These are phyloP conservation scores for Solanum sparsipilum DNA, from an alignment of 257 asterid genomes.

Conservation along the genomic window DNA sequence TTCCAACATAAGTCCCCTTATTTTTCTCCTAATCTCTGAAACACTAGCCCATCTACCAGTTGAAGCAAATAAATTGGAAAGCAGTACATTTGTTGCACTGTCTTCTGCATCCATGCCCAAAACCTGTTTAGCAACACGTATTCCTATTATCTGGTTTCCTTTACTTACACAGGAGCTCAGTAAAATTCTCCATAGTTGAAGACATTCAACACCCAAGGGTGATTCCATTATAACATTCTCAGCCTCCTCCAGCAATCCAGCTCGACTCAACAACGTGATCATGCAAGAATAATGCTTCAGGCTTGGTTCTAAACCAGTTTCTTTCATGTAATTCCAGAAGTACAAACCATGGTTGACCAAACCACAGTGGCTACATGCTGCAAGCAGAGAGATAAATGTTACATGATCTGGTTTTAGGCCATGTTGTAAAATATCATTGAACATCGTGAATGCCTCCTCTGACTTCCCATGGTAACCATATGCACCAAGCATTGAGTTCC, in stretches of 20 bases:
- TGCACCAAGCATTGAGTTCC: constrained; percentile 81
- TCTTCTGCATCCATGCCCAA: constrained; percentile 38
- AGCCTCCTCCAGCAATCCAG: constrained; percentile 61
- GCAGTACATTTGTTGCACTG: constrained; percentile 34
- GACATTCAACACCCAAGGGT: constrained; percentile 28
- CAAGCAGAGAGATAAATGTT: constrained; percentile 54
- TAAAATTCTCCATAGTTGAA: constrained; percentile 59
- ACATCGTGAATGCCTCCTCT: constrained; percentile 36
- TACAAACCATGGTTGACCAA: constrained; percentile 33
- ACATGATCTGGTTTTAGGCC: constrained; percentile 57
- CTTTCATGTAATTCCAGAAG: constrained; percentile 70
- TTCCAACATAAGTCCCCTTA: constrained; percentile 23
- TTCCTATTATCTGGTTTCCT: constrained; percentile 35
- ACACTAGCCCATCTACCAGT: constrained; percentile 59
- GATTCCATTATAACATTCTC: constrained; percentile 46
- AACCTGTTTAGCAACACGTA: constrained; percentile 46
- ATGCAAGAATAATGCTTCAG: constrained; percentile 73
- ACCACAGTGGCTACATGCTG: constrained; percentile 82
- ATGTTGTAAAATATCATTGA: constrained; percentile 33
- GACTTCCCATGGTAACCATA: constrained; percentile 66
- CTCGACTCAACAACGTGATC: constrained; percentile 62
- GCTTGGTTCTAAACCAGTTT: constrained; percentile 32
- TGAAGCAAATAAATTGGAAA: constrained; percentile 51
- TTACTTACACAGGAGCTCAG: constrained; percentile 45
- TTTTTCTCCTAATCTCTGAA: constrained; percentile 40